These are phyloP conservation scores for Poronia punctata DNA, from an alignment of 495 filamentous ascomycete species.

Conservation along the genomic window DNA sequence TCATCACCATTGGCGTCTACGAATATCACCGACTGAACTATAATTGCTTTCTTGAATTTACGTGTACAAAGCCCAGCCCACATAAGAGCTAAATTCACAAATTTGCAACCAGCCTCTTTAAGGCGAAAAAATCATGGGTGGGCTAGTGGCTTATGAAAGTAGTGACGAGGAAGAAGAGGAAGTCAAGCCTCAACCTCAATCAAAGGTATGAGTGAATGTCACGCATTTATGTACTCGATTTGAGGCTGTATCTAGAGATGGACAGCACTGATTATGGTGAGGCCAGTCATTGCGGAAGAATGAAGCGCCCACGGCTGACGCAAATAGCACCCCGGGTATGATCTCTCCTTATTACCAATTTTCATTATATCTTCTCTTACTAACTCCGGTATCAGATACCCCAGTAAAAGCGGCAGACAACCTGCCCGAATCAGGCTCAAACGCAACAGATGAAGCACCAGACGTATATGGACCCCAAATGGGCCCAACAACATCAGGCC, in stretches of 20 bases:
- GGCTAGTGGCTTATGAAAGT: slow-evolving; percentile 65
- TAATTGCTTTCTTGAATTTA: no score
- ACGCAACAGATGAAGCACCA: slow-evolving; percentile 11
- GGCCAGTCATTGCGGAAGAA: slow-evolving; percentile 24
- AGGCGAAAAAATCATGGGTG: slow-evolving; percentile 44
- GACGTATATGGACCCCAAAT: slow-evolving; percentile 23
- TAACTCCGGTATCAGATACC: slow-evolving; percentile 10
- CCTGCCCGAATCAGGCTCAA: slow-evolving; percentile 10
- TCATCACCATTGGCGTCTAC: no score
- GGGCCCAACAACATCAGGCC: slow-evolving; percentile 20
- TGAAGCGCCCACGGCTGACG: slow-evolving; percentile 12
- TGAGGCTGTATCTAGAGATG: slow-evolving; percentile 9
- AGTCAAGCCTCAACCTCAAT: slow-evolving; percentile 19
- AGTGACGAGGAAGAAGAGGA: slow-evolving; percentile 69
- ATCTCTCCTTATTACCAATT: slow-evolving; percentile 3
- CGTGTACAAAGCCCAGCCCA: no score
- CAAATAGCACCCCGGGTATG: slow-evolving; percentile 12
- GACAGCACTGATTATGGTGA: slow-evolving; percentile 27
- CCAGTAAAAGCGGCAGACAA: slow-evolving; percentile 5
- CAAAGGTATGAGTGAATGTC: slow-evolving; percentile 24
- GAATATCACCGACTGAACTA: no score
- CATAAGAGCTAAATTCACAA: no score
- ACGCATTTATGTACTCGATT: neutral
- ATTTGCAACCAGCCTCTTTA: no score
- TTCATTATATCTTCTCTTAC: slow-evolving; percentile 16